Percentiles rank a stretch among this genome's conserved stretches.
phyloP scores from a whole-genome alignment of 2,329 filamentous ascomycete species.

The Ophiostoma novo-ulmi region DNA sequence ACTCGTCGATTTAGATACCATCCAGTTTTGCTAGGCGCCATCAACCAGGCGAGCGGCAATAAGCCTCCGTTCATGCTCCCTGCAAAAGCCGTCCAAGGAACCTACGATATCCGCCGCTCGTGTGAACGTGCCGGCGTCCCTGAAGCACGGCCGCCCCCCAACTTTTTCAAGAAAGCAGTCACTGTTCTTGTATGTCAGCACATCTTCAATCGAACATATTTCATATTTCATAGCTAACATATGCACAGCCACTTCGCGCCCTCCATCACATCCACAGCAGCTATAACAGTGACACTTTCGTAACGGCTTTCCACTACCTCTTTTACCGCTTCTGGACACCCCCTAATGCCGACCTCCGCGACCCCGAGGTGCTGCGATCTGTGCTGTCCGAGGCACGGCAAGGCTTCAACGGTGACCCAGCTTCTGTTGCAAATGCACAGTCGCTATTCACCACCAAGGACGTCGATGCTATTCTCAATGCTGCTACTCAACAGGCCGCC shows the following conservation, averaged over 20 bases:
- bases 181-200: conserved; percentile 38
- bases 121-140: conserved; percentile 37
- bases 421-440: not conserved
- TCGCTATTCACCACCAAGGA: conserved; percentile 48
- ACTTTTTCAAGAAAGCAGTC: conserved; percentile 42
- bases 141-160: conserved; percentile 37
- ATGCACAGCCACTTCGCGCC: conserved; percentile 51
- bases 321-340: conserved; percentile 60
- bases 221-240: not conserved
- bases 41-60: conserved; percentile 61
- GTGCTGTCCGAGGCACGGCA: conserved; percentile 35
- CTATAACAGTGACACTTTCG: conserved; percentile 47
- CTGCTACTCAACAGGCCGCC: conserved; percentile 43
- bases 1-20: conserved; percentile 44
- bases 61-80: conserved; percentile 67
- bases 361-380: conserved; percentile 48
- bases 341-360: conserved; percentile 54
- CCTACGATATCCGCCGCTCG: conserved; percentile 40
- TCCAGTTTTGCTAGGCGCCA: conserved; percentile 66
- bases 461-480: conserved; percentile 51
- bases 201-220: too few species aligned
- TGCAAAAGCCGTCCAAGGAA: conserved; percentile 58
- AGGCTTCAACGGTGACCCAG: conserved; percentile 19
- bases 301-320: conserved; percentile 50
- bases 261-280: conserved; percentile 61